These are phyloP conservation scores for Fusarium subtropicale DNA, from an alignment of 2,329 filamentous ascomycete species.

Conservation along the genomic window DNA sequence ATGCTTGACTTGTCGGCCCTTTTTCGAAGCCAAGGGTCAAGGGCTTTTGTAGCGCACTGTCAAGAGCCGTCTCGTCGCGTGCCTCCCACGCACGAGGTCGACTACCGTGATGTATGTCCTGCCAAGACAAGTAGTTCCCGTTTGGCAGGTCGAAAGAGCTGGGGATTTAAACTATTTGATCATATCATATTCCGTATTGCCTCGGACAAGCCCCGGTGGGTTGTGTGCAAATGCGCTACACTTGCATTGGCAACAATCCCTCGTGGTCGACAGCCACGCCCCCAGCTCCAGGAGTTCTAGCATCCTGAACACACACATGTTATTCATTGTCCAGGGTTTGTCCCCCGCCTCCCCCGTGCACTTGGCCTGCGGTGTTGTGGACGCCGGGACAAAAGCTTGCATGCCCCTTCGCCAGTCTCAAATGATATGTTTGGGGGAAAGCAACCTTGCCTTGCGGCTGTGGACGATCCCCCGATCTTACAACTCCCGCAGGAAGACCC, in stretches of 20 bases:
- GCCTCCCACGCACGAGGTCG: conserved; percentile 22
- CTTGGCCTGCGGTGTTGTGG: conserved; percentile 25
- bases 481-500: conserved; percentile 37
- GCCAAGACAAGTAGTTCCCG: conserved; percentile 40
- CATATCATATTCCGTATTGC: conserved; percentile 26
- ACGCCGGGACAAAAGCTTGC: conserved; percentile 37
- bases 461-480: conserved; percentile 44
- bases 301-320: conserved; percentile 9
- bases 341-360: conserved; percentile 29
- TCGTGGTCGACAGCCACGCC: conserved; percentile 7
- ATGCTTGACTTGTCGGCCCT: conserved; percentile 37
- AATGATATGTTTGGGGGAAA: conserved; percentile 23
- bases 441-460: conserved; percentile 39
- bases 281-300: conserved; percentile 19
- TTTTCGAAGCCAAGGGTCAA: conserved; percentile 29
- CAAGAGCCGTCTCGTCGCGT: conserved; percentile 28
- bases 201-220: conserved; percentile 1
- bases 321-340: conserved; percentile 2
- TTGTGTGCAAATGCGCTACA: background rate
- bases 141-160: conserved; percentile 28
- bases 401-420: conserved; percentile 37
- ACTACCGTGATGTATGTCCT: conserved; percentile 22
- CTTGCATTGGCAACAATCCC: background rate
- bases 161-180: conserved; percentile 32
- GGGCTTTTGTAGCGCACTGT: conserved; percentile 13